Evolutionary conservation across 805 yeast genomes (phyloP), one percentile per base, ranked within the genome.

Genomic region (Lipomyces chichibuensis): DNA sequence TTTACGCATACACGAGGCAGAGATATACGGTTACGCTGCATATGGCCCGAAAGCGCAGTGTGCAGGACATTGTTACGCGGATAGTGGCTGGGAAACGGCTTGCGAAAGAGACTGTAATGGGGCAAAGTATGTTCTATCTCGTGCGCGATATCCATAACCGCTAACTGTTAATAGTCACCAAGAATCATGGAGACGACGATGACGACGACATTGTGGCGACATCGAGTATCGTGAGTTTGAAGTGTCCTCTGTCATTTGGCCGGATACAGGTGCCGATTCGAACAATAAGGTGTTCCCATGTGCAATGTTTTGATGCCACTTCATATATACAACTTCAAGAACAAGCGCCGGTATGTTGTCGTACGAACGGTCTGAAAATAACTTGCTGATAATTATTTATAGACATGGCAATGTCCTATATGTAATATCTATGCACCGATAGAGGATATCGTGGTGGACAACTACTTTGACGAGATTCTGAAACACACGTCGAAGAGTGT

Each of bases 231-330:
- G 80, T 91, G 61, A 83, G 92, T 20, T 80, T 95, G 65, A 85
- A 84, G 69, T 93, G 97, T 75, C 98, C 97, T 0, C 81, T 93
- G 5, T 85, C 95, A 1, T 88, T 85, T 74, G 82, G 85, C 8
- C 83, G 90, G 65, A 88, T 95, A 83, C 80, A 81, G 64, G 77
- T 83, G 62, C 98, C 99, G 0, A 85, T 87, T 0, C 85, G 91
- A 71, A 86, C 96, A 0, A 78, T 82, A 0, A 80, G 78, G 58
- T 95, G 99, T 78, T 80, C 83, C 46, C 99, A 95, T 77, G 79
- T 92, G 17, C 94, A 90, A 73, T 93, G 98, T 75, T 91, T 93
- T 76, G 99, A 95, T 77, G 93, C 91, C 0, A 76, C 82, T 46
- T 85, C 90, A 56, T 95, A 85, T 74, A 72, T 95, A 9, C 85